Evolutionary conservation across 2,329 filamentous ascomycete genomes (phyloP).

Genomic region (Fusarium zealandicum): DNA sequence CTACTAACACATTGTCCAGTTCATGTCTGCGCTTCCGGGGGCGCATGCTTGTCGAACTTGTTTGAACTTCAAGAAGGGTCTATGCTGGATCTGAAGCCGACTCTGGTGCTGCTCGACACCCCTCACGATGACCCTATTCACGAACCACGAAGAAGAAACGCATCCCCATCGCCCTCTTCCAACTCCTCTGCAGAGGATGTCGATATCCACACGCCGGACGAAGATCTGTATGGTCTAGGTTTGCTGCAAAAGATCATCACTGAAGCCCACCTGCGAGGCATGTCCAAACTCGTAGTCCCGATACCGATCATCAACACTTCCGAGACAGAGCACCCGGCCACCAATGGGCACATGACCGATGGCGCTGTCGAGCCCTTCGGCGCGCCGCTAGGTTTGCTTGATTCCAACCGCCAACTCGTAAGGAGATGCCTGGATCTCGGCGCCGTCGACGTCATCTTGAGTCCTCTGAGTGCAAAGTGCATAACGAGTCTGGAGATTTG

Average conservation of each 20-base stretch:
- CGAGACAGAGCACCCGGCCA: constrained; percentile 37
- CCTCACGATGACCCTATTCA: constrained; percentile 58
- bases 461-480: constrained; percentile 76
- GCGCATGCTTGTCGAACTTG: constrained; percentile 60
- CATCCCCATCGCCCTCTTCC: constrained; percentile 56
- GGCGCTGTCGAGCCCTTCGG: constrained; percentile 48
- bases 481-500: constrained; percentile 81
- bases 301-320: constrained; percentile 60
- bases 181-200: constrained; percentile 45
- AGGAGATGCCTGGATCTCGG: constrained; percentile 83
- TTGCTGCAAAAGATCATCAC: constrained; percentile 65
- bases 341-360: constrained; percentile 47
- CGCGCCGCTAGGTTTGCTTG: constrained; percentile 39
- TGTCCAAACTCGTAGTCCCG: constrained; percentile 64
- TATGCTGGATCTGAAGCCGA: constrained; percentile 61
- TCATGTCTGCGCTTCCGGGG: constrained; percentile 61
- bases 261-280: constrained; percentile 62
- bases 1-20: constrained; percentile 50
- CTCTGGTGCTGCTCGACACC: constrained; percentile 64
- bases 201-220: constrained; percentile 53
- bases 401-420: constrained; percentile 55
- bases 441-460: constrained; percentile 83
- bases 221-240: constrained; percentile 62
- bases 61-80: constrained; percentile 61
- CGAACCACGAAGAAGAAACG: constrained; percentile 44